Evolutionary conservation across 441 rosid genomes (phyloP).

Genomic region (Bruguiera hainesii): DNA sequence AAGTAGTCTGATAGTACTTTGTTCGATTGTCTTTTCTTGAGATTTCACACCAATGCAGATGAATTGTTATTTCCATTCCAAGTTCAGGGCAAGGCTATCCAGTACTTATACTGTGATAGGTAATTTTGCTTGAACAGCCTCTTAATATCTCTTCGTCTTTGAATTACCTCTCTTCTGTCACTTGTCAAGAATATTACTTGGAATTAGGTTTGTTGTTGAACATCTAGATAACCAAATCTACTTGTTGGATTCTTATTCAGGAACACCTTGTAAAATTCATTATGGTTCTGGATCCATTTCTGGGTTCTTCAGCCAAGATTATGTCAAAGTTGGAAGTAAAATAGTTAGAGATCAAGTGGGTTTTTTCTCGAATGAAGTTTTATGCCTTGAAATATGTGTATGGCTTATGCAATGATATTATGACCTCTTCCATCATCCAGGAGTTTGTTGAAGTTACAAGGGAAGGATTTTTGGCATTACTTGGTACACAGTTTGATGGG

Average conservation of each 20-base stretch:
- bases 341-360: conserved; percentile 45
- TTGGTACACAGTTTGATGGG: conserved; percentile 46
- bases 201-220: neutral
- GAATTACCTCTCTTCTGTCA: no score
- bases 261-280: conserved; percentile 45
- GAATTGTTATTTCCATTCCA: conserved; percentile 54
- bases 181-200: neutral
- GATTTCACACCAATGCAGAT: conserved; percentile 37
- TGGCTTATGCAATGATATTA: conserved; percentile 7
- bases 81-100: conserved; percentile 45
- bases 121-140: conserved; percentile 19
- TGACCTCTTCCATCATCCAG: conserved; percentile 24
- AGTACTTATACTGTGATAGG: conserved; percentile 58
- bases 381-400: conserved; percentile 13
- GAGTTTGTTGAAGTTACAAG: conserved; percentile 49
- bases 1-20: neutral
- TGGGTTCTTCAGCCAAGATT: conserved; percentile 55
- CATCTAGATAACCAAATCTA: neutral
- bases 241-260: conserved; percentile 25
- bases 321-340: conserved; percentile 46
- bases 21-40: neutral
- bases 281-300: conserved; percentile 44
- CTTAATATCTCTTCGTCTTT: no score
- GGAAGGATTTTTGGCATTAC: conserved; percentile 41
- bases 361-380: conserved; percentile 8